These are phyloP conservation scores for Aspergillus thermomutatus DNA, from an alignment of 2,329 filamentous ascomycete genomes.

Conservation along the genomic window DNA sequence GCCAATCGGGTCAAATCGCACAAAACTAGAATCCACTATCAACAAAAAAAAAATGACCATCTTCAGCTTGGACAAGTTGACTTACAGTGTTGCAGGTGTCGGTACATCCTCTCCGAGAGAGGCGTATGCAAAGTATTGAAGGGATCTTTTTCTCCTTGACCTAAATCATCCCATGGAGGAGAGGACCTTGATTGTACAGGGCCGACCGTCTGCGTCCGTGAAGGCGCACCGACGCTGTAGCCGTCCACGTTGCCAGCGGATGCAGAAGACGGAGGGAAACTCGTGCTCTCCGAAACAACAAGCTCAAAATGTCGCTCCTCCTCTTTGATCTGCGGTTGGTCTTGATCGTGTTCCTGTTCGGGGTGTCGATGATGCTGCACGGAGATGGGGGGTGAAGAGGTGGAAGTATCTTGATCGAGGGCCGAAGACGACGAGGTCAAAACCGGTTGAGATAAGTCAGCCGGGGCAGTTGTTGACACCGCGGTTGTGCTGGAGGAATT, in stretches of 20 bases:
- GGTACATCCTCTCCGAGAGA: slow-evolving; percentile 36
- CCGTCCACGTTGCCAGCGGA: slow-evolving; percentile 9
- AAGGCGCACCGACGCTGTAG: slow-evolving; percentile 10
- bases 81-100: slow-evolving; percentile 37
- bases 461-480: slow-evolving; percentile 1
- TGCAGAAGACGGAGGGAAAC: slow-evolving; percentile 5
- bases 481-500: slow-evolving; percentile 7
- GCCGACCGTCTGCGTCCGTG: slow-evolving; percentile 10
- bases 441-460: background rate
- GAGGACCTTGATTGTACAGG: slow-evolving; percentile 2
- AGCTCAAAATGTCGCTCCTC: slow-evolving; percentile 10
- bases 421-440: slow-evolving; percentile 1
- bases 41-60: background rate
- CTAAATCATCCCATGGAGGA: slow-evolving; percentile 26
- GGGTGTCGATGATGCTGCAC: slow-evolving; percentile 7
- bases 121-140: slow-evolving; percentile 35
- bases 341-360: slow-evolving; percentile 3
- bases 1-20: slow-evolving; percentile 34
- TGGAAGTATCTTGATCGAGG: background rate
- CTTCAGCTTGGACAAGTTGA: background rate
- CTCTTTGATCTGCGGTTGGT: slow-evolving; percentile 7
- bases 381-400: background rate
- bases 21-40: slow-evolving; percentile 26
- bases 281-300: slow-evolving; percentile 5
- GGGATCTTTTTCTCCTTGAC: slow-evolving; percentile 33